Evolutionary conservation across 2,329 filamentous ascomycete genomes (phyloP).

Genomic region (Incumbomyces lentus): DNA sequence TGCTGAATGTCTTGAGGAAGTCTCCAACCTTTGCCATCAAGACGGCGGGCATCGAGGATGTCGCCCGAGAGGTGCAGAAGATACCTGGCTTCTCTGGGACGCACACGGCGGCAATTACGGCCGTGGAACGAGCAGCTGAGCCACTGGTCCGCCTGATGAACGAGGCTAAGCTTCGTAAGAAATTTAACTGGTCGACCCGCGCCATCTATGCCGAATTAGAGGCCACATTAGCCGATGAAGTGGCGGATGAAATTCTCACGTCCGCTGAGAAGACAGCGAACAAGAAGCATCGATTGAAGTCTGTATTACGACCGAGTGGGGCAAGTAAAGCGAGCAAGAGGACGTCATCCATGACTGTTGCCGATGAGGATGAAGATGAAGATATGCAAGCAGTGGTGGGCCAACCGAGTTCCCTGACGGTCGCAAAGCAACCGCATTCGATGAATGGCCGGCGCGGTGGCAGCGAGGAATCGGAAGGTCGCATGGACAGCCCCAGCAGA

Average conservation of each 20-base stretch:
- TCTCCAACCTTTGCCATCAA: constrained; percentile 20
- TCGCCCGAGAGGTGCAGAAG: constrained; percentile 18
- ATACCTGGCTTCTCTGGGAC: constrained; percentile 12
- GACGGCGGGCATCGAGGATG: constrained; percentile 18
- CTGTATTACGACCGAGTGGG: constrained; percentile 36
- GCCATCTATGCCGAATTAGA: constrained; percentile 21
- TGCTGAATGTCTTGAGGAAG: constrained; percentile 20
- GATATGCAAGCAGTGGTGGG: constrained; percentile 22
- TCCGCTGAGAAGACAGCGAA: constrained; percentile 13
- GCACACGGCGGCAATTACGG: constrained; percentile 16
- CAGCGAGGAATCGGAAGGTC: constrained; percentile 14
- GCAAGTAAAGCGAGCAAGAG: constrained; percentile 33
- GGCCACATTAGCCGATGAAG: constrained; percentile 19
- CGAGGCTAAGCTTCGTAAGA: constrained; percentile 21
- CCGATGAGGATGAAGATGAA: constrained; percentile 21
- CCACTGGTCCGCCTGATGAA: constrained; percentile 19
- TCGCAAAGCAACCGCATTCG: constrained; percentile 22
- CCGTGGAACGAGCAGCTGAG: constrained; percentile 19
- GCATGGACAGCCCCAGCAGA: constrained; percentile 20
- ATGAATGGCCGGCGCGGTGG: constrained; percentile 11
- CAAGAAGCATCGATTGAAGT: constrained; percentile 27
- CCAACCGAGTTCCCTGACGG: constrained; percentile 25
- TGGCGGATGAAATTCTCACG: constrained; percentile 19
- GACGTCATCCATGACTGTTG: constrained; percentile 25
- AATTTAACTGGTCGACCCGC: constrained; percentile 22